A percentile compares a stretch with the other conserved stretches of the same genome.
Conservation (phyloP, 2,329 filamentous ascomycete species). For the Diaporthe sp. region DNA sequence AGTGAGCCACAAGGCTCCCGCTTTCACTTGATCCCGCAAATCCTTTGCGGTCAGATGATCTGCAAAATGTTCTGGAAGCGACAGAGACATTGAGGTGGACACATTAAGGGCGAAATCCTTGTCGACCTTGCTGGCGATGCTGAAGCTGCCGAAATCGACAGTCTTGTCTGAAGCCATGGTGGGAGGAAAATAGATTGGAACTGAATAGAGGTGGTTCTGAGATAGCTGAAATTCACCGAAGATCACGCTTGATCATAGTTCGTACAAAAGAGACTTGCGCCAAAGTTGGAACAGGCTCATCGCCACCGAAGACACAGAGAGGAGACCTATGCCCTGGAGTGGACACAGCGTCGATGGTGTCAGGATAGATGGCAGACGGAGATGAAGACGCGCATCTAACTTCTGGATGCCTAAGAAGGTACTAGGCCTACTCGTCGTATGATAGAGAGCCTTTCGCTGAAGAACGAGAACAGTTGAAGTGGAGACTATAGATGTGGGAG, state of each 20-base stretch:
- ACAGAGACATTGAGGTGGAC: constrained; percentile 19
- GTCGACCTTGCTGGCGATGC: constrained; percentile 34
- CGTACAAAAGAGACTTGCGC: neutral
- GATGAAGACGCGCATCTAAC: neutral
- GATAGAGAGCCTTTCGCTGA: neutral
- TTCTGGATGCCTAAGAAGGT: neutral
- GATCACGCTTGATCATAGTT: neutral
- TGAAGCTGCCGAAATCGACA: constrained; percentile 36
- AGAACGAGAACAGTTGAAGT: neutral
- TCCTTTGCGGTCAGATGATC: constrained; percentile 11
- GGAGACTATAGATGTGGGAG: neutral
- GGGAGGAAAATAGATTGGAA: neutral
- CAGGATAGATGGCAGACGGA: neutral
- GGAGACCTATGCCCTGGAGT: neutral
- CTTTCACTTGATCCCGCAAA: constrained; percentile 35
- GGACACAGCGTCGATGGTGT: neutral
- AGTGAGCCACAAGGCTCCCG: constrained; percentile 37
- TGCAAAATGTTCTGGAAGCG: constrained; percentile 21
- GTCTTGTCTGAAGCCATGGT: constrained; percentile 34
- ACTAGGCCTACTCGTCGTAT: neutral
- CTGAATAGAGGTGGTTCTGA: neutral
- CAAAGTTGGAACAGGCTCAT: neutral
- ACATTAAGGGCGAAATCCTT: constrained; percentile 29
- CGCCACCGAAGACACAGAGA: neutral
- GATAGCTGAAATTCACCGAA: neutral